Base-by-base conservation (phyloP, 495 filamentous ascomycete genomes). In the Tuber borchii region DNA sequence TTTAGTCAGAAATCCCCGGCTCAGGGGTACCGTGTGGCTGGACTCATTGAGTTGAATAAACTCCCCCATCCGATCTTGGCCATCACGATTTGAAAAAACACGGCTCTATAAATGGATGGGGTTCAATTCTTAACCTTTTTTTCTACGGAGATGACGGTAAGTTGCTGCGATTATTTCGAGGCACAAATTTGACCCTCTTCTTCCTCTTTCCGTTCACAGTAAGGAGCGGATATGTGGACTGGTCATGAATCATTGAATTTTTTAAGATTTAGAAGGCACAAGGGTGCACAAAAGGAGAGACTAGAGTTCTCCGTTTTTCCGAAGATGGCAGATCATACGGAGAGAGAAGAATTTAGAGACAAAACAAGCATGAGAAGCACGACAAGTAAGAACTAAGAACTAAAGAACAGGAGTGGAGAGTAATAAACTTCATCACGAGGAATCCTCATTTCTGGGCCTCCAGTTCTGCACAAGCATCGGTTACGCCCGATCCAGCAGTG, bases 371-470 rank as follows among this genome's bases (percentile, higher is more conserved):
- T 31, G n/a, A 65, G 7, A 65, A 31, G 56, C 56, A 34, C 26
- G 12, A 5, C 26, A 3, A 65, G 14, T 7, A 17, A 19, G 12
- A 34, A 65, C 14, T 19, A 16, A 34, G 56, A 34, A 65, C 5
- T 16, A 4, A 65, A 16, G 14, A 9, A 14, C 5, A 34, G 16
- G 26, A 65, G 26, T 1, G 19, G 56, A 37, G 37, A 69, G 26
- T 34, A 22, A 71, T 17, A 39, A 43, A 44, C 7, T 2, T 42
- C 34, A n/a, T 46, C 14, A 10, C 42, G 6, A 17, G 34, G 2
- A n/a, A 31, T 22, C 42, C 17, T 46, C 34, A 71, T 48, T 19
- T 1, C 9, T 79, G 61, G n/a, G 42, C 45, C 44, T 70, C 78
- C 10, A 72, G 2, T 0, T 34, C 69, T 17, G 43, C 51, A 19